Evolutionary conservation across 2,329 filamentous ascomycete genomes (phyloP), one percentile per base, ranked within the genome.

Genomic region (Diplodia sapinea): DNA sequence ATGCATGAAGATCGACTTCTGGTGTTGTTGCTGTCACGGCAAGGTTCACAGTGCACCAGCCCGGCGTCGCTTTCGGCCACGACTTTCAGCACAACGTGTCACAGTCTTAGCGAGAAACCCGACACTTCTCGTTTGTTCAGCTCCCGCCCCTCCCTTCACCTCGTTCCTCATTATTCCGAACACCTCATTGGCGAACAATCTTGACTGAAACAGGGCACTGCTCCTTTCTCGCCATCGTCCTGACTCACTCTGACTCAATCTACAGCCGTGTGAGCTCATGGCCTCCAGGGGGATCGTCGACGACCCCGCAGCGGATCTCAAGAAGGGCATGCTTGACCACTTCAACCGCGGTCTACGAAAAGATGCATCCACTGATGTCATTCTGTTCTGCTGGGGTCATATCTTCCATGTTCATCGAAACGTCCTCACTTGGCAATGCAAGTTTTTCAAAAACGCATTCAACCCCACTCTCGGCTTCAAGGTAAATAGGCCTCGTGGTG

Each of bases 341-440:
- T 59, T 38, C 12, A 15, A n/a, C 8, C 5, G 36, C 7, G 23
- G 56, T 29, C 20, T 59, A 2, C 56, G 36, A 4, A 47, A 59
- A 12, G 38, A 47, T 12, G 20, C 40, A 9, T 29, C 38, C 56
- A 59, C 56, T 8, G 56, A 59, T 43, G 20, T 47, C 5, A 59
- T 47, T 23, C 31, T 59, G 3, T 15, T 13, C 7, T 59, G 36
- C 5, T 11, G 20, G n/a, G 11, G 26, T 5, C 15, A 15, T 12
- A 4, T 12, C 2, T 59, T 40, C n/a, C 20, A 29, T 9, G 55
- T 43, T 1, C 55, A 59, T 20, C 20, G 12, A 43, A 40, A 17
- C 9, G 13, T 59, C 33, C 55, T 59, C 36, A 59, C 36, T 11
- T 59, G 36, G 55, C 55, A 59, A 17, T 59, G 36, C 36, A 26